A percentile compares a stretch with the other conserved stretches of the same genome.
Conservation (phyloP, 2,329 filamentous ascomycete species). For the Cordyceps javanica region DNA sequence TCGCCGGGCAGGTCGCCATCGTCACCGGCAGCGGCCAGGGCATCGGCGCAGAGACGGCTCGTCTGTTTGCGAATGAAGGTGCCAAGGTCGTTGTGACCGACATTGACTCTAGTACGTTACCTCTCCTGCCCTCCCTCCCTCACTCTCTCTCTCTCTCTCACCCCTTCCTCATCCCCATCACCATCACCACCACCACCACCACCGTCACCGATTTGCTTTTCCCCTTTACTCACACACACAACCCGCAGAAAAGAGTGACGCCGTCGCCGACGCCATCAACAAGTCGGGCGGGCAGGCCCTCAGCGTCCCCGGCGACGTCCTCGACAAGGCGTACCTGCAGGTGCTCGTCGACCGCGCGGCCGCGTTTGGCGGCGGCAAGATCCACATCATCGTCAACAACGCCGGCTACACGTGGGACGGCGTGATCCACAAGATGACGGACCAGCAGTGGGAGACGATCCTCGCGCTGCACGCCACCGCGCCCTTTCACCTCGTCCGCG, state of each 20-base stretch:
- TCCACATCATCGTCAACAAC: slow-evolving; percentile 88
- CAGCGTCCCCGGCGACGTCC: slow-evolving; percentile 70
- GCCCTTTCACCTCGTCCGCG: slow-evolving; percentile 76
- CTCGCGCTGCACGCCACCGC: slow-evolving; percentile 76
- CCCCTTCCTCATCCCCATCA: too few species aligned
- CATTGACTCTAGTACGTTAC: slow-evolving; percentile 61
- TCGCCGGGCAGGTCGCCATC: slow-evolving; percentile 76
- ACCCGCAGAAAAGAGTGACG: slow-evolving; percentile 57
- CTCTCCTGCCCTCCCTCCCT: neutral
- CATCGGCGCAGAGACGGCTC: slow-evolving; percentile 78
- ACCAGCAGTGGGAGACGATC: slow-evolving; percentile 90
- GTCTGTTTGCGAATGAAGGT: slow-evolving; percentile 80
- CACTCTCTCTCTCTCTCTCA: too few species aligned
- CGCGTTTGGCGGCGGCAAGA: slow-evolving; percentile 78
- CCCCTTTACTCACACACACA: neutral
- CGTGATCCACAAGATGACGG: slow-evolving; percentile 86
- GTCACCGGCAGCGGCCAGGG: slow-evolving; percentile 83
- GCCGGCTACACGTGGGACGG: slow-evolving; percentile 91
- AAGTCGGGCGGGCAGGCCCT: slow-evolving; percentile 59
- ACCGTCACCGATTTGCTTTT: too few species aligned
- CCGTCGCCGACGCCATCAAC: slow-evolving; percentile 66
- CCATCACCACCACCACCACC: neutral
- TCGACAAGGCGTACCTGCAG: slow-evolving; percentile 63
- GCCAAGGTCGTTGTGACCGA: slow-evolving; percentile 80
- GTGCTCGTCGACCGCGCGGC: slow-evolving; percentile 68